phyloP scores from a whole-genome alignment of 139 green algal species.

The Marvania coccoides region DNA sequence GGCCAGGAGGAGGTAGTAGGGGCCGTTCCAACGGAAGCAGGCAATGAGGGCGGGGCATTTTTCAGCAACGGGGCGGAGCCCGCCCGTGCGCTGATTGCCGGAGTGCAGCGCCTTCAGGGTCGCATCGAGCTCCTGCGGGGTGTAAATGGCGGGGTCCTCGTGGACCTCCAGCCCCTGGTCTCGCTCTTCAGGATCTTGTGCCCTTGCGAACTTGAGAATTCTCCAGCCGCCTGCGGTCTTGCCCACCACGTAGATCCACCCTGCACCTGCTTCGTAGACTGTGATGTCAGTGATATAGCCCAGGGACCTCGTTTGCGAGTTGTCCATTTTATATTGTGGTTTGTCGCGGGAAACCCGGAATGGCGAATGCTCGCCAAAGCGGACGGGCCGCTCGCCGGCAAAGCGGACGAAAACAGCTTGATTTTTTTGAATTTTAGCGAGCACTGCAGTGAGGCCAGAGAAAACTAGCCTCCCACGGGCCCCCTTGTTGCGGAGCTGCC shows the following conservation, averaged over 20 bases:
- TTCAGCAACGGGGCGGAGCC: conserved; percentile 46
- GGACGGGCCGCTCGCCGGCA: too few species aligned
- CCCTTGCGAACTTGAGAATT: conserved; percentile 45
- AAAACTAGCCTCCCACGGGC: too few species aligned
- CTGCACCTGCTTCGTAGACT: too few species aligned
- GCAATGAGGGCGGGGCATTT: conserved; percentile 61
- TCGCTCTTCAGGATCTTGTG: background rate
- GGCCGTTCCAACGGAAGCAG: conserved; percentile 46
- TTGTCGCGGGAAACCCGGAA: too few species aligned
- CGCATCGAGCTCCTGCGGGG: conserved; percentile 31
- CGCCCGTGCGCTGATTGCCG: conserved; percentile 33
- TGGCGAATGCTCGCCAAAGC: too few species aligned
- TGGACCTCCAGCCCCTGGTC: conserved; percentile 27
- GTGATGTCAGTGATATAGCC: too few species aligned
- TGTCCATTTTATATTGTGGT: too few species aligned
- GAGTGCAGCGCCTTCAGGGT: conserved; percentile 41
- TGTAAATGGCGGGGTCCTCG: conserved; percentile 52
- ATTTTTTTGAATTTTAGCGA: too few species aligned
- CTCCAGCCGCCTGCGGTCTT: conserved; percentile 26
- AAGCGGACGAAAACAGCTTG: too few species aligned
- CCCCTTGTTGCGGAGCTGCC: too few species aligned
- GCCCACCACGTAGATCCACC: conserved; percentile 43
- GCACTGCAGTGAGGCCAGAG: too few species aligned
- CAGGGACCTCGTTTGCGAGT: too few species aligned
- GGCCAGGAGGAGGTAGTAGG: conserved; percentile 86